These are phyloP conservation scores for Polyporus tsugae DNA, from an alignment of 1,284 basidiomycete genomes.

Conservation along the genomic window DNA sequence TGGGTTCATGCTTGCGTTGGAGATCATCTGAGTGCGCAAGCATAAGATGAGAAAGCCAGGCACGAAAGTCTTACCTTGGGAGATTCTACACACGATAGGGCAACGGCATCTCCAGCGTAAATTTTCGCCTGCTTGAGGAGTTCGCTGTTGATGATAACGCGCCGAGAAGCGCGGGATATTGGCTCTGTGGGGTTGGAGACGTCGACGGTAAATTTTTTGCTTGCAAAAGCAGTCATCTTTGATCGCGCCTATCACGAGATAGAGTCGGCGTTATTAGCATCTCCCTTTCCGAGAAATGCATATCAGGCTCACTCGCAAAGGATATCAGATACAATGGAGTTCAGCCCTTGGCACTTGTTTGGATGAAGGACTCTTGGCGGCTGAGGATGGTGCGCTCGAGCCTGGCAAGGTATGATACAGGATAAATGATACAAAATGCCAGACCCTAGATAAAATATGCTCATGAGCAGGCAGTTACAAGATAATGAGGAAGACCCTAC, in stretches of 20 bases:
- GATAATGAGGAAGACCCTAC: not conserved
- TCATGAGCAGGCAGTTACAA: not conserved
- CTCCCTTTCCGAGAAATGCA: not conserved
- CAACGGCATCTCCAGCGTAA: conserved; percentile 75
- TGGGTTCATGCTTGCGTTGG: conserved; percentile 16
- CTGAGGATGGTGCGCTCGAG: not conserved
- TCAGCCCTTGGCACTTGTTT: not conserved
- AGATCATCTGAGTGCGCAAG: conserved; percentile 27
- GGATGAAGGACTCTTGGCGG: too few species aligned
- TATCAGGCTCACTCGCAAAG: not conserved
- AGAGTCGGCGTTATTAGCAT: not conserved
- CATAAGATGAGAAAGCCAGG: conserved; percentile 10
- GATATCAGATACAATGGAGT: not conserved
- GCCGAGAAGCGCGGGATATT: conserved; percentile 61
- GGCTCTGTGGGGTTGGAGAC: conserved; percentile 48
- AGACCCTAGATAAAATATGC: not conserved
- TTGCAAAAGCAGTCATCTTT: conserved; percentile 48
- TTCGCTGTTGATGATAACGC: conserved; percentile 73
- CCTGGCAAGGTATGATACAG: not conserved
- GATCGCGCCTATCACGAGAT: not conserved
- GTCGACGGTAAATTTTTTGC: conserved; percentile 55
- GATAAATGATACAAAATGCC: not conserved
- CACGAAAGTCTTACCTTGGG: conserved; percentile 31
- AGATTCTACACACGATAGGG: conserved; percentile 53
- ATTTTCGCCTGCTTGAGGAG: conserved; percentile 68